phyloP scores from a whole-genome alignment of 768 basidiomycete genomes.

The Kwoniella dejecticola region DNA sequence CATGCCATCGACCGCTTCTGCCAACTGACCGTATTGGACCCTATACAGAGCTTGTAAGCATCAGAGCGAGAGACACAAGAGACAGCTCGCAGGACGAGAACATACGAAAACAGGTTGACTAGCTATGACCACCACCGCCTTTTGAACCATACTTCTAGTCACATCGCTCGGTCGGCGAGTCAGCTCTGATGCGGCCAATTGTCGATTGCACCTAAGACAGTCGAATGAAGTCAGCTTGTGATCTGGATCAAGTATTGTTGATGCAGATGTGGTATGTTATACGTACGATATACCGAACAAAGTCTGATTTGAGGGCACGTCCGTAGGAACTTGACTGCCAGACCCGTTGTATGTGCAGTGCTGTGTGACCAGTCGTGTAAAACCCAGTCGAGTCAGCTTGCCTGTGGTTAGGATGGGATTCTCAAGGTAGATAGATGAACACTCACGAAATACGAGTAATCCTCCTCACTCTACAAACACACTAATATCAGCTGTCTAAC shows the following conservation, averaged over 20 bases:
- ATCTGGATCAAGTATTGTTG: neutral
- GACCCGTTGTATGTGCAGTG: slow-evolving; percentile 50
- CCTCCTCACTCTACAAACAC: slow-evolving; percentile 70
- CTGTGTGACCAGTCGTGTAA: slow-evolving; percentile 21
- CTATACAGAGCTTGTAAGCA: slow-evolving; percentile 25
- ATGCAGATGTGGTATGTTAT: neutral
- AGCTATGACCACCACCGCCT: slow-evolving; percentile 92
- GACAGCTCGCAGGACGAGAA: neutral
- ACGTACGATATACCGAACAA: slow-evolving; percentile 94
- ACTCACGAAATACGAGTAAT: slow-evolving; percentile 84
- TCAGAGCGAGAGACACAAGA: neutral
- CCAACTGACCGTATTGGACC: slow-evolving; percentile 78
- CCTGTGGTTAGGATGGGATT: neutral
- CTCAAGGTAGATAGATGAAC: neutral
- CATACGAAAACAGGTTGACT: slow-evolving; percentile 57
- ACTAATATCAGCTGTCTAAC: neutral
- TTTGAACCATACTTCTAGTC: slow-evolving; percentile 94
- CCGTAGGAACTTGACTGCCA: slow-evolving; percentile 30
- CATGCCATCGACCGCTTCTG: neutral
- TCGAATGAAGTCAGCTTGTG: too few species aligned
- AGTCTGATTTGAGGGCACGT: slow-evolving; percentile 60
- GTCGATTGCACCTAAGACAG: slow-evolving; percentile 78
- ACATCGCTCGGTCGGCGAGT: slow-evolving; percentile 75
- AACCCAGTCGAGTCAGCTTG: neutral
- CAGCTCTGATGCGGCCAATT: slow-evolving; percentile 78